Conservation (phyloP, 148 eudicot species). For the Rhododendron simsii region DNA sequence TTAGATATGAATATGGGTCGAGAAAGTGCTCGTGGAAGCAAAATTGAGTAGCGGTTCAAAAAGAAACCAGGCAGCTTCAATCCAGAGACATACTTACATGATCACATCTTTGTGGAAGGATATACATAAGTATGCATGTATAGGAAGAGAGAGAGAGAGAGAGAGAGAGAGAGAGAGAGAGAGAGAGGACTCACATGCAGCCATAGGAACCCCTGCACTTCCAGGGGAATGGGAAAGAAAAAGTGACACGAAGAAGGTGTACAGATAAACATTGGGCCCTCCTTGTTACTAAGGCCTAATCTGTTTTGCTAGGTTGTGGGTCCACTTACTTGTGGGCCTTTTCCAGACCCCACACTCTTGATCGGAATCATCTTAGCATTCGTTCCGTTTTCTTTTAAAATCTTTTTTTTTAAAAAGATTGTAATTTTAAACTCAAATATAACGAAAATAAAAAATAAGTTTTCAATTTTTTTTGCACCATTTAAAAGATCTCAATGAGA, state of each 20-base stretch:
- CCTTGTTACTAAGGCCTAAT: not conserved
- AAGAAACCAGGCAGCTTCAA: not conserved
- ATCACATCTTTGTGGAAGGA: not conserved
- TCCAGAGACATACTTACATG: not conserved
- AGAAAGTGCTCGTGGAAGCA: not conserved
- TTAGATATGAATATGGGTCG: not conserved
- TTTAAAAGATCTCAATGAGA: no score
- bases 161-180: constrained; percentile 11
- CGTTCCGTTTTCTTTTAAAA: no score
- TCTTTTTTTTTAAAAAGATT: no score
- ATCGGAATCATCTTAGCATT: not conserved
- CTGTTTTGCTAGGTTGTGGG: not conserved
- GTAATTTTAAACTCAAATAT: no score
- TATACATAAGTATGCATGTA: not conserved
- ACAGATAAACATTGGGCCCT: not conserved
- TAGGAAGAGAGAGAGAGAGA: constrained; percentile 5
- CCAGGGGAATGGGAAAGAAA: not conserved
- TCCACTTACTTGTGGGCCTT: not conserved
- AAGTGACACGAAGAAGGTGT: not conserved
- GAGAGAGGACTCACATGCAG: constrained; percentile 29
- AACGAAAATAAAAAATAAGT: no score
- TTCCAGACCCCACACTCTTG: no score
- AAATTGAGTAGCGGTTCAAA: not conserved
- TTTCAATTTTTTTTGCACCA: no score
- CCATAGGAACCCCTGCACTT: constrained; percentile 24